Conservation (phyloP, 805 yeast genomes). For the Candida sphagnicola region DNA sequence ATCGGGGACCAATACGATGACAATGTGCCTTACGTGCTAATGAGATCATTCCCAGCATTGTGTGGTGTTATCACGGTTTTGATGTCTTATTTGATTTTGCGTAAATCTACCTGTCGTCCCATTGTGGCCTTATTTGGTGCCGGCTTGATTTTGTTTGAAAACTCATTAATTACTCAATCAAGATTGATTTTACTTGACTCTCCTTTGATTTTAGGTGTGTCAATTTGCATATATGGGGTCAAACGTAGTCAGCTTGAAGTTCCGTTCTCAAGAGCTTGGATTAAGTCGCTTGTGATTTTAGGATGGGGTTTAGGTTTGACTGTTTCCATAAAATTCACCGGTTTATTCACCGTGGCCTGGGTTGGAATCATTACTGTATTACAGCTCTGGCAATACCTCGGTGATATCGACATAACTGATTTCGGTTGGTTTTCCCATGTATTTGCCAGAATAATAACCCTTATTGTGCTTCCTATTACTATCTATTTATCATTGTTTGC, state of each 20-base stretch:
- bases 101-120: constrained; percentile 52
- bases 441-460: constrained; percentile 32
- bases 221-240: constrained; percentile 49
- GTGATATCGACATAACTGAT: constrained; percentile 55
- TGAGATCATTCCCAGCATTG: constrained; percentile 56
- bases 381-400: constrained; percentile 65
- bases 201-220: constrained; percentile 41
- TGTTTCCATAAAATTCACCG: constrained; percentile 67
- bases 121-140: constrained; percentile 49
- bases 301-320: constrained; percentile 53
- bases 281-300: constrained; percentile 41
- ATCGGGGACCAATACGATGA: constrained; percentile 39
- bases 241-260: constrained; percentile 43
- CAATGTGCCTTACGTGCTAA: constrained; percentile 44
- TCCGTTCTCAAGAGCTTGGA: constrained; percentile 52
- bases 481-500: constrained; percentile 57
- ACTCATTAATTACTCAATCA: constrained; percentile 59
- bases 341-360: constrained; percentile 67
- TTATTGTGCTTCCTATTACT: constrained; percentile 52
- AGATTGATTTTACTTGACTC: constrained; percentile 44
- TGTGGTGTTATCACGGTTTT: constrained; percentile 52
- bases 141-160: constrained; percentile 55
- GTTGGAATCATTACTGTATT: constrained; percentile 42
- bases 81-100: constrained; percentile 51
- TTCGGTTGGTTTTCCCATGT: constrained; percentile 37